Base-by-base conservation (phyloP, 306 rosid species). In the Gleditsia sinensis region DNA sequence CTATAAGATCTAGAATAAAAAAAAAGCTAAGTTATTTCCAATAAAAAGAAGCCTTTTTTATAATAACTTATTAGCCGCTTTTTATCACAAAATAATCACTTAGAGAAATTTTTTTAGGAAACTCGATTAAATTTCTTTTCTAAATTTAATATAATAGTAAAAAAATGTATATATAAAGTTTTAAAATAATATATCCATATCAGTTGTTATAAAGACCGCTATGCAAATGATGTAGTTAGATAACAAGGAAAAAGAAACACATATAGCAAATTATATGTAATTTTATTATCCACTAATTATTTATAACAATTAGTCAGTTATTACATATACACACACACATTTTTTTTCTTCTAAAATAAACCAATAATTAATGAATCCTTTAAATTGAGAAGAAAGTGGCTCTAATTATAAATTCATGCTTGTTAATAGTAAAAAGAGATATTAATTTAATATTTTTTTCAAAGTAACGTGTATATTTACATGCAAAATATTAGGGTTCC, bases 31-130 rank as follows among this genome's bases (percentile, higher is more conserved):
- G 50, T 7, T 16, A 1, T 3, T 6, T 8, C 0, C 43, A 11
- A 9, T 16, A 14, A 17, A 45, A 46, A 4, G 5, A 17, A 5
- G 1, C 8, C 8, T 5, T 34, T 5, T 28, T 21, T 20, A 67
- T 20, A 34, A 32, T 21, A 21, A 23, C 37, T 46, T 21, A 61
- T 49, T n/a, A 36, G n/a, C 40, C 71, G 78, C 65, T 72, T 67
- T 76, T 78, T 83, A 67, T 64, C 76, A 2, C 43, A 30, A 61
- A 9, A n/a, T 59, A 21, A 56, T 49, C 40, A 61, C 62, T 33
- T 8, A 21, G 50, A 32, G 27, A 10, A 60, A 48, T 16, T 23
- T 53, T 53, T 13, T 53, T 37, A n/a, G n/a, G n/a, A n/a, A n/a
- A n/a, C n/a, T n/a, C n/a, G n/a, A n/a, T n/a, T 11, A 23, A 23